Evolutionary conservation across 2,329 filamentous ascomycete species (phyloP).

Genomic region (Fusarium fracticaudum): DNA sequence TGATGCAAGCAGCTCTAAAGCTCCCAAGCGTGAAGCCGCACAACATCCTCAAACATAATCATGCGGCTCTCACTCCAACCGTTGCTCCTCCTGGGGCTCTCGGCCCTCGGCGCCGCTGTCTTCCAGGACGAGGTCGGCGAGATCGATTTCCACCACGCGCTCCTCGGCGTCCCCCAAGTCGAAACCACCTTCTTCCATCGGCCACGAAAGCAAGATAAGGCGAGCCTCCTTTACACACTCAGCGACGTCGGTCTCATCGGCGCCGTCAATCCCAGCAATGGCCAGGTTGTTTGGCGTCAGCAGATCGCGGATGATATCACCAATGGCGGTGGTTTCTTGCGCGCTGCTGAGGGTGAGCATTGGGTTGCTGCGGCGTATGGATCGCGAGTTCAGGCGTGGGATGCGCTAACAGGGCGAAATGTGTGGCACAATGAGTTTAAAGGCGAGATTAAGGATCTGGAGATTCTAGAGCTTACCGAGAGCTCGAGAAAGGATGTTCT

Average conservation of each 20-base stretch:
- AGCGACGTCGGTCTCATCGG: slow-evolving; percentile 86
- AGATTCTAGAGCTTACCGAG: slow-evolving; percentile 78
- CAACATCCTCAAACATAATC: slow-evolving; percentile 30
- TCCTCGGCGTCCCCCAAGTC: slow-evolving; percentile 83
- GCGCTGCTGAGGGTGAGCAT: slow-evolving; percentile 81
- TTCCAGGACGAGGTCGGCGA: slow-evolving; percentile 91
- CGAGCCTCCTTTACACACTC: slow-evolving; percentile 89
- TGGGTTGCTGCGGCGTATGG: slow-evolving; percentile 80
- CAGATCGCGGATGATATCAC: slow-evolving; percentile 65
- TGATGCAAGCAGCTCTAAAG: slow-evolving; percentile 38
- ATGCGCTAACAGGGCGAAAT: slow-evolving; percentile 81
- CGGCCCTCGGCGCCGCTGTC: slow-evolving; percentile 67
- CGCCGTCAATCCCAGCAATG: slow-evolving; percentile 88
- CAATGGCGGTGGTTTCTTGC: slow-evolving; percentile 63
- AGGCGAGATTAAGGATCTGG: slow-evolving; percentile 73
- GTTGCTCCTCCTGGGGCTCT: slow-evolving; percentile 52
- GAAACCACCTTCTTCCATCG: slow-evolving; percentile 95
- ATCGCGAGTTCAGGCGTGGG: slow-evolving; percentile 79
- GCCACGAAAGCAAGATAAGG: slow-evolving; percentile 82
- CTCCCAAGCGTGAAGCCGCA: slow-evolving; percentile 41
- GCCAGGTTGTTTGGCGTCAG: slow-evolving; percentile 88
- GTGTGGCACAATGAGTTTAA: slow-evolving; percentile 75
- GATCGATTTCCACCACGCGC: slow-evolving; percentile 91
- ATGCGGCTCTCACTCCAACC: slow-evolving; percentile 52
- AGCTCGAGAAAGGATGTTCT: slow-evolving; percentile 74